Evolutionary conservation across 441 rosid genomes (phyloP).

Genomic region (Pelargonium citronellum): DNA sequence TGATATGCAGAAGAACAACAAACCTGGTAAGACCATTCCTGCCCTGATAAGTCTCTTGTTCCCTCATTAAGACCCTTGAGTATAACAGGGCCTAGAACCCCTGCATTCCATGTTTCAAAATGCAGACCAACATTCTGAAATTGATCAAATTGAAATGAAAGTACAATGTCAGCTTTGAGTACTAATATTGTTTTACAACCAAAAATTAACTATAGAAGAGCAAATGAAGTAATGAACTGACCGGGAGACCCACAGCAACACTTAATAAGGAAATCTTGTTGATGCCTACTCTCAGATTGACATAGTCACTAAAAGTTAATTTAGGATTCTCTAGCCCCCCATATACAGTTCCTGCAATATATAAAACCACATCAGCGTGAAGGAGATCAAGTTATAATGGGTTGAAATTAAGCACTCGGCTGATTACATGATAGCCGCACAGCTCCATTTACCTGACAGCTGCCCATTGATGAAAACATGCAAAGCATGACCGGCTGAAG

Average conservation of each 20-base stretch:
- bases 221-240: too few relatives aligned
- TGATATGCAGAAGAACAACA: background rate
- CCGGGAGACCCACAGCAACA: conserved; percentile 89
- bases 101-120: conserved; percentile 90
- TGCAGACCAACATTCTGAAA: conserved; percentile 90
- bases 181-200: background rate
- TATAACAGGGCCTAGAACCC: conserved; percentile 90
- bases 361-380: background rate
- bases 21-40: conserved; percentile 95
- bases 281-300: conserved; percentile 68
- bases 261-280: conserved; percentile 86
- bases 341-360: conserved; percentile 62
- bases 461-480: conserved; percentile 84
- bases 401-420: background rate
- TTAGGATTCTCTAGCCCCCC: conserved; percentile 75
- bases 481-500: conserved; percentile 86
- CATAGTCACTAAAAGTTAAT: conserved; percentile 64
- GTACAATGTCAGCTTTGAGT: background rate
- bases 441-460: conserved; percentile 56
- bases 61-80: conserved; percentile 78
- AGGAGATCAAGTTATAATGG: background rate
- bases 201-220: background rate
- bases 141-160: conserved; percentile 13
- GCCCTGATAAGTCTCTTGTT: conserved; percentile 80
- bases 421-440: background rate